Percentiles rank a stretch among this genome's conserved stretches.
Conservation (phyloP, 1,139 yeast species). For the Hanseniaspora sp. region DNA sequence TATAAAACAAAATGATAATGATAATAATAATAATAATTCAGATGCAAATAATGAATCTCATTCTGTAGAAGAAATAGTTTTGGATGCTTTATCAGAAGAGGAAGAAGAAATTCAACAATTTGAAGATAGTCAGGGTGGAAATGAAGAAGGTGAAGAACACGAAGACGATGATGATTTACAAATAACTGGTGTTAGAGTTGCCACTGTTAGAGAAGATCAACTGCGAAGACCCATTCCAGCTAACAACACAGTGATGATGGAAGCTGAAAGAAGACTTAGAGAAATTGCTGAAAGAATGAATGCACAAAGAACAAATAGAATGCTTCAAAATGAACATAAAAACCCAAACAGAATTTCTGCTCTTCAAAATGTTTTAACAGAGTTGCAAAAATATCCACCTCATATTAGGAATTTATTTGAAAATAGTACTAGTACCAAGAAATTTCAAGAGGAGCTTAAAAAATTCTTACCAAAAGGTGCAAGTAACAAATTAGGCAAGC, state of each 20-base stretch:
- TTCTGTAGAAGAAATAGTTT: no score
- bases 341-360: neutral
- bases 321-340: neutral
- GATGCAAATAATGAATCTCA: no score
- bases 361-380: neutral
- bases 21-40: no score
- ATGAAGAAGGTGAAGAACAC: no score
- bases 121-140: neutral
- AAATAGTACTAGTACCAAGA: neutral
- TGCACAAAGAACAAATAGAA: neutral
- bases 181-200: neutral
- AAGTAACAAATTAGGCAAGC: neutral
- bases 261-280: neutral
- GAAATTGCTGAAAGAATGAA: neutral
- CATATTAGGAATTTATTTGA: constrained; percentile 1
- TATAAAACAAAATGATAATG: neutral
- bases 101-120: neutral
- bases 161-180: neutral
- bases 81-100: neutral
- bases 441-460: neutral
- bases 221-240: neutral
- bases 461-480: constrained; percentile 2
- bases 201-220: neutral
- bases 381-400: constrained; percentile 8
- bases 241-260: neutral